These are phyloP conservation scores for Staphylotrichum longicolle DNA, from an alignment of 495 filamentous ascomycete genomes.

Conservation along the genomic window DNA sequence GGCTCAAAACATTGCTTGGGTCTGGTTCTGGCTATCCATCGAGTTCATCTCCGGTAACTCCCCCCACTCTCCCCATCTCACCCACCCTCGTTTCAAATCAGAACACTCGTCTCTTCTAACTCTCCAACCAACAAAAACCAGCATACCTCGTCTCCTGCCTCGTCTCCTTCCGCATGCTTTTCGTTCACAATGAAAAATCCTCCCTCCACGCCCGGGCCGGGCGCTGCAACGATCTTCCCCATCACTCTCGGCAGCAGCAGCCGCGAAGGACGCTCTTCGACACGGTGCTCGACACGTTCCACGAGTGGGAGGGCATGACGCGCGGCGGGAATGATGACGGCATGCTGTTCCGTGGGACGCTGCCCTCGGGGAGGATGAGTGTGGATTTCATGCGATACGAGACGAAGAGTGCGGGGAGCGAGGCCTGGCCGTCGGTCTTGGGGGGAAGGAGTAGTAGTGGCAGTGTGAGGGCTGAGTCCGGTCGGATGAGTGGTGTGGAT, in stretches of 20 bases:
- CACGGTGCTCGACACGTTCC: slow-evolving; percentile 12
- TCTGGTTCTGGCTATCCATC: slow-evolving; percentile 24
- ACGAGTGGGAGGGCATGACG: slow-evolving; percentile 10
- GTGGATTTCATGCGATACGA: neutral
- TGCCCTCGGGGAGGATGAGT: slow-evolving; percentile 4
- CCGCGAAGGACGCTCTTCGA: neutral
- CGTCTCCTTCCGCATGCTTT: slow-evolving; percentile 28
- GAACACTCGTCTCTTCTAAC: neutral
- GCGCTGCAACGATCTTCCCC: neutral
- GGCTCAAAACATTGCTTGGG: slow-evolving; percentile 13
- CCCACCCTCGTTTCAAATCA: too few species aligned
- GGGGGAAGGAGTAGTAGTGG: neutral
- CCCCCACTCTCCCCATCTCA: neutral
- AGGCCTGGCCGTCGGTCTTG: too few species aligned
- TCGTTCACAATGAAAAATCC: slow-evolving; percentile 12
- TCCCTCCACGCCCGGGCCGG: neutral
- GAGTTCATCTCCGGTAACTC: slow-evolving; percentile 25
- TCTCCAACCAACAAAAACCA: slow-evolving; percentile 1
- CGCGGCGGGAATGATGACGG: neutral
- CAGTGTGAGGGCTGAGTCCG: neutral
- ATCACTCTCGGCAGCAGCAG: neutral
- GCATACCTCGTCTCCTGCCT: slow-evolving; percentile 28
- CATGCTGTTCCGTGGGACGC: neutral
- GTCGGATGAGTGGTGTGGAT: too few species aligned
- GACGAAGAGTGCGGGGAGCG: too few species aligned